Percentiles rank a stretch among this genome's conserved stretches.
phyloP scores from a whole-genome alignment of 768 basidiomycete species.

The Saitozyma podzolica region DNA sequence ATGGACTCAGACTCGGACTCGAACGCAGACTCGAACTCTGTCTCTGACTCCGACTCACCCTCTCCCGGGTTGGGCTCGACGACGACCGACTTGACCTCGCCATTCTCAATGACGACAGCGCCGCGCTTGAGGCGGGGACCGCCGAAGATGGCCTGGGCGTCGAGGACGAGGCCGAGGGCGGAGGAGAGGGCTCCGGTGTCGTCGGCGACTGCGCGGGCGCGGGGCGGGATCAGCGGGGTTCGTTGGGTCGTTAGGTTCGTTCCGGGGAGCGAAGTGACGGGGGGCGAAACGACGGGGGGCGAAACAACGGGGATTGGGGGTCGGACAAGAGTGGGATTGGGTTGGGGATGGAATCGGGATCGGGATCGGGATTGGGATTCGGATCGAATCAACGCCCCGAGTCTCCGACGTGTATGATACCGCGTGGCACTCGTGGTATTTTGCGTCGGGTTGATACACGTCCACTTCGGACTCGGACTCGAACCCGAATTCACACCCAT shows the following conservation, averaged over 20 bases:
- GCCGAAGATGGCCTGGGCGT: constrained; percentile 66
- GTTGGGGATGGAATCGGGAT: too few relatives aligned
- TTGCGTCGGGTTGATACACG: too few relatives aligned
- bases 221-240: background rate
- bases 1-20: too few relatives aligned
- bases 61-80: constrained; percentile 59
- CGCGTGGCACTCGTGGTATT: too few relatives aligned
- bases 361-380: too few relatives aligned
- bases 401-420: too few relatives aligned
- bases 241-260: background rate
- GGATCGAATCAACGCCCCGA: too few relatives aligned
- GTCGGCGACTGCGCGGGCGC: constrained; percentile 57
- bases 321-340: too few relatives aligned
- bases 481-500: too few relatives aligned
- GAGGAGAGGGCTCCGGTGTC: constrained; percentile 65
- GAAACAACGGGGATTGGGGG: background rate
- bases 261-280: background rate
- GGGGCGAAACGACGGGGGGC: too few relatives aligned
- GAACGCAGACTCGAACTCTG: too few relatives aligned
- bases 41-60: constrained; percentile 19
- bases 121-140: constrained; percentile 65
- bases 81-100: constrained; percentile 67
- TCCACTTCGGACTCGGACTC: too few relatives aligned
- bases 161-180: constrained; percentile 63
- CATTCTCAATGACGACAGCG: constrained; percentile 59